phyloP scores from a whole-genome alignment of 2,329 filamentous ascomycete genomes.

The Chaetomiaceae sp. region DNA sequence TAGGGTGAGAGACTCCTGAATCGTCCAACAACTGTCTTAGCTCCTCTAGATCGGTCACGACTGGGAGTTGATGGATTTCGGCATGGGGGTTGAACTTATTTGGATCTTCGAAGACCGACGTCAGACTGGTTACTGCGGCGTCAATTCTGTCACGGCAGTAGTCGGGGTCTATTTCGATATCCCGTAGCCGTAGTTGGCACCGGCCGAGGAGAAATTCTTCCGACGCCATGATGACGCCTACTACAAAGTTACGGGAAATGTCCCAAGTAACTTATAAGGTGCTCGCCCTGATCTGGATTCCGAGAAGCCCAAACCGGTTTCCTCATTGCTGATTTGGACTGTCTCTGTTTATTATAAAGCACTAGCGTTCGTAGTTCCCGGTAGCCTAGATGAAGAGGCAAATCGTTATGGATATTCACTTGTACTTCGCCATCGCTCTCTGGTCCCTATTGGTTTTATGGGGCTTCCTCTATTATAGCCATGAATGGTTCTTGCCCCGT shows the following conservation, averaged over 20 bases:
- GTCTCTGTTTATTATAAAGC: not conserved
- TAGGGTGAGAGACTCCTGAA: not conserved
- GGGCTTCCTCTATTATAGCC: not conserved
- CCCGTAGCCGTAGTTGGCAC: not conserved
- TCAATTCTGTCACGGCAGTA: not conserved
- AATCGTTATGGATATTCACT: not conserved
- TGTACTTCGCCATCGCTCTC: not conserved
- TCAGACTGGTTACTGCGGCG: not conserved
- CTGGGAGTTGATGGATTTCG: not conserved
- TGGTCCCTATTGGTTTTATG: not conserved
- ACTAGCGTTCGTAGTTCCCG: not conserved
- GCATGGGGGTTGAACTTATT: not conserved
- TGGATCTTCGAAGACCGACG: not conserved
- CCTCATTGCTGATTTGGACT: not conserved
- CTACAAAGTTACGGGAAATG: too few relatives aligned
- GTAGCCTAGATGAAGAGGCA: not conserved
- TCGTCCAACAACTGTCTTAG: slow-evolving; percentile 1
- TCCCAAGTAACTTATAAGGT: too few relatives aligned
- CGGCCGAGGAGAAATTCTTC: not conserved
- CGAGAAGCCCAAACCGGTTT: not conserved
- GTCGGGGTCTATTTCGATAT: not conserved
- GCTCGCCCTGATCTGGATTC: too few relatives aligned
- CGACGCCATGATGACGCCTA: too few relatives aligned
- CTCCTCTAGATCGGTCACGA: not conserved
- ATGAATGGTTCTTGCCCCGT: too few relatives aligned